These are phyloP conservation scores for Leishmania amazonensis DNA, from an alignment of 208 protist genomes.

Conservation along the genomic window DNA sequence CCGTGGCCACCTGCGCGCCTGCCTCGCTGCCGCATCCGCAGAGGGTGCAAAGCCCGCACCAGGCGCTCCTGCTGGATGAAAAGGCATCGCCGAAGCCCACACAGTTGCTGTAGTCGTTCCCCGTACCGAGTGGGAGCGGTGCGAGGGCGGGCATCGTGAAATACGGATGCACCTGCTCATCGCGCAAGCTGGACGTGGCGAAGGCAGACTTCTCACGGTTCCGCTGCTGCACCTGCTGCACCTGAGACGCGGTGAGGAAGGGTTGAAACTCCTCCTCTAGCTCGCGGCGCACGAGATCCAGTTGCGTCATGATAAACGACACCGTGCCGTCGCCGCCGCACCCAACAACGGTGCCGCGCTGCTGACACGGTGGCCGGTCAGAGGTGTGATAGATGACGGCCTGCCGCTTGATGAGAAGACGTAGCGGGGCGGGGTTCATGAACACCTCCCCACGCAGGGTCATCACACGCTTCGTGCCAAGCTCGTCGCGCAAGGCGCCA, in stretches of 20 bases:
- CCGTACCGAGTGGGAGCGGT: constrained; percentile 77
- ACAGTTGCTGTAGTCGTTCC: constrained; percentile 86
- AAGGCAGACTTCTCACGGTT: neutral
- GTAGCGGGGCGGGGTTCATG: constrained; percentile 43
- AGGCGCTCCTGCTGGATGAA: constrained; percentile 17
- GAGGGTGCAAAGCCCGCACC: constrained; percentile 17
- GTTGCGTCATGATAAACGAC: constrained; percentile 75
- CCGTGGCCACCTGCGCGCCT: constrained; percentile 39
- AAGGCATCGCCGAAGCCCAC: constrained; percentile 78
- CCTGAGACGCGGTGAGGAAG: constrained; percentile 5
- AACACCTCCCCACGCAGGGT: constrained; percentile 54
- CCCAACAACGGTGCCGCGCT: constrained; percentile 78
- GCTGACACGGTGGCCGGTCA: constrained; percentile 11
- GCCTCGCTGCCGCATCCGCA: constrained; percentile 18
- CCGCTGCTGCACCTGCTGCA: neutral
- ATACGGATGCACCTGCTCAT: constrained; percentile 9
- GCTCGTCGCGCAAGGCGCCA: constrained; percentile 35
- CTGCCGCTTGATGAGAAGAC: constrained; percentile 59
- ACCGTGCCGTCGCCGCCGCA: constrained; percentile 87
- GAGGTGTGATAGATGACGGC: constrained; percentile 46
- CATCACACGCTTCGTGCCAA: constrained; percentile 63
- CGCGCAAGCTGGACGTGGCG: neutral
- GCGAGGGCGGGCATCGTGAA: constrained; percentile 75
- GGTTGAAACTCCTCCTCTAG: constrained; percentile 36
- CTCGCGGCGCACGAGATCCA: constrained; percentile 57